Evolutionary conservation across 2,329 filamentous ascomycete genomes (phyloP), one percentile per base, ranked within the genome.

Genomic region (Dactylonectria estremocensis): DNA sequence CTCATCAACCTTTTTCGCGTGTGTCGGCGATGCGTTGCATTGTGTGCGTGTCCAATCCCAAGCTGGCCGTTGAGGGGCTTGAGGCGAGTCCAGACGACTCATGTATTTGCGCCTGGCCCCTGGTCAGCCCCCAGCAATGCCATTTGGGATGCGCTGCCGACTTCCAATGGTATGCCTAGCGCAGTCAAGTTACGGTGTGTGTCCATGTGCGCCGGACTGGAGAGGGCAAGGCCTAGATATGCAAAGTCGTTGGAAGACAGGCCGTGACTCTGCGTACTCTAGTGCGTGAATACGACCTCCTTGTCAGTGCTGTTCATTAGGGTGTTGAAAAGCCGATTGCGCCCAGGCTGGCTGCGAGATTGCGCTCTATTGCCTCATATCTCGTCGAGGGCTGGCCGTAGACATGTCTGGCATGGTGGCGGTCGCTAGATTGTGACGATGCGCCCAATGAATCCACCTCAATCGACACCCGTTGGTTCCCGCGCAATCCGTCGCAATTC

Each of bases 151-250:
- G 63, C 69, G 71, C 64, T 69, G 64, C 66, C 55, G 43, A 40
- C 58, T 61, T 65, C 67, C 70, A 69, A 68, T 72, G 69, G 52
- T 62, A 70, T 48, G 63, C 56, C 68, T 55, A 62, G 63, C 67
- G 69, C 67, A 72, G 72, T 67, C 64, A 74, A 72, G 61, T 75
- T 72, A 76, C 69, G 72, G 71, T 76, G 70, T 73, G 69, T 70
- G 52, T 50, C 50, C 60, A 35, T 64, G 61, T 73, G 67, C 62
- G 49, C 40, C 62, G 28, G 20, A 18, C 45, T 35, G 13, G 31
- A 16, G 45, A 9, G 45, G 56, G 13, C 50, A 31, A 48, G 35
- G 58, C 16, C 48, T 49, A 35, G 49, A 37, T 13, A 45, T 45
- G 31, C 46, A 61, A 60, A 33, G 48, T 53, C 37, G 20, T 68